phyloP scores from a whole-genome alignment of 805 yeast species.

The Henningerozyma blattae region DNA sequence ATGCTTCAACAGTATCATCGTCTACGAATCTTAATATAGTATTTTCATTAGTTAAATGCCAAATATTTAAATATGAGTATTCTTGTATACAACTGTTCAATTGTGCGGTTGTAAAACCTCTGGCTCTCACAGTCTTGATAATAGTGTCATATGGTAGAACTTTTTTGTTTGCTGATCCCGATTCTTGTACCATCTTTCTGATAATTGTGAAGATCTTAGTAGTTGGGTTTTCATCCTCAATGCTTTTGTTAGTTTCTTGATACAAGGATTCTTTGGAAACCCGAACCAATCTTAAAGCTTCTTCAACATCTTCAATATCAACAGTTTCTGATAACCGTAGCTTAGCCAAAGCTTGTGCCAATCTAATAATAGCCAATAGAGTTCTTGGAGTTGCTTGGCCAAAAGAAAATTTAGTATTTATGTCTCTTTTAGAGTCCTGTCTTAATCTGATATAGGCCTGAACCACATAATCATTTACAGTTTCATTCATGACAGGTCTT shows the following conservation, averaged over 20 bases:
- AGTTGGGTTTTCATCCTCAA: constrained; percentile 53
- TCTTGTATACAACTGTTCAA: constrained; percentile 64
- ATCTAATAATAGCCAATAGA: constrained; percentile 75
- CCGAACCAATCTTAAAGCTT: constrained; percentile 75
- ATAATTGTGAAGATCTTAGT: constrained; percentile 65
- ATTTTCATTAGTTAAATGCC: constrained; percentile 67
- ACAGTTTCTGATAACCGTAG: constrained; percentile 70
- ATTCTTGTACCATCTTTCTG: constrained; percentile 39
- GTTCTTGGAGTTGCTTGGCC: constrained; percentile 95
- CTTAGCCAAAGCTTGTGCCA: constrained; percentile 91
- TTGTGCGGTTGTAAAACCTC: constrained; percentile 76
- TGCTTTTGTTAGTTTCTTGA: constrained; percentile 34
- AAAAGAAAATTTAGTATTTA: constrained; percentile 62
- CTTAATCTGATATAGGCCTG: constrained; percentile 82
- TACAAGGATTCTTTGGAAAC: constrained; percentile 80
- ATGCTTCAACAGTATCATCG: constrained; percentile 17
- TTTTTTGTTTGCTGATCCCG: constrained; percentile 15
- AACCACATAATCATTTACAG: constrained; percentile 78
- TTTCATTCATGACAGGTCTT: constrained; percentile 75
- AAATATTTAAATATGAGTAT: constrained; percentile 58
- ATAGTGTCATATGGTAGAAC: constrained; percentile 35
- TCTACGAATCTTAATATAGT: constrained; percentile 47
- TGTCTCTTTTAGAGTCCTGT: constrained; percentile 77
- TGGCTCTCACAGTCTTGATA: constrained; percentile 54
- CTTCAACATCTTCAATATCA: constrained; percentile 76